These are phyloP conservation scores for Solanum microdontum DNA, from an alignment of 257 asterid genomes.

Conservation along the genomic window DNA sequence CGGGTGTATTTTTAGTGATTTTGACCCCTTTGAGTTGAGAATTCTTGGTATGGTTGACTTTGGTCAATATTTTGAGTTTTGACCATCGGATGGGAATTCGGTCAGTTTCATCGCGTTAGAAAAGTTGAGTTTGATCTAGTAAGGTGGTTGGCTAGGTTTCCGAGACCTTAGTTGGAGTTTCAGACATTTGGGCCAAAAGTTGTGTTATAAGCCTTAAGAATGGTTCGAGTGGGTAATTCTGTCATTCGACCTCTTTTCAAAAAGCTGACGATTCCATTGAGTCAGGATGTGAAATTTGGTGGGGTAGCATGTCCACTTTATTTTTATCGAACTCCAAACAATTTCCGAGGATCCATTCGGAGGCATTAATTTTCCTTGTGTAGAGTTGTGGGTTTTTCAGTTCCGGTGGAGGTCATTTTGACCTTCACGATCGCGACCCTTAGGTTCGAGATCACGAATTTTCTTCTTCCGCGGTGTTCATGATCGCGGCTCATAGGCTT, in stretches of 20 bases:
- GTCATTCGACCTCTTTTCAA: neutral
- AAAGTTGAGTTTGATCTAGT: neutral
- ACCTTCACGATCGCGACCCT: neutral
- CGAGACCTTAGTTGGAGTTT: neutral
- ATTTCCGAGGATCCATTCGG: neutral
- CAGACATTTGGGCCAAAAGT: neutral
- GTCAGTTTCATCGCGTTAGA: too few relatives aligned
- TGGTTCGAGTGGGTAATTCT: neutral
- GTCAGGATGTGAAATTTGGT: too few relatives aligned
- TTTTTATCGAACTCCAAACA: neutral
- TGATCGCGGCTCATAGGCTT: neutral
- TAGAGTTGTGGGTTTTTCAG: neutral
- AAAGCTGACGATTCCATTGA: too few relatives aligned
- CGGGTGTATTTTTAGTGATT: neutral
- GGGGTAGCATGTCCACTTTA: neutral
- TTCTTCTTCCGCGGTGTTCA: neutral
- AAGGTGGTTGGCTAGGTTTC: neutral
- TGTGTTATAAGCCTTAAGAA: neutral
- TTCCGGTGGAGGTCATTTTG: neutral
- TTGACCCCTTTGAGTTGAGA: too few relatives aligned
- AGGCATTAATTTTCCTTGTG: neutral
- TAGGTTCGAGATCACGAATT: neutral
- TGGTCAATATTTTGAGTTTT: too few relatives aligned
- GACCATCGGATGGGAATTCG: too few relatives aligned
- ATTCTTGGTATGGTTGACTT: too few relatives aligned